Evolutionary conservation across 179 eudicot species (phyloP).

Genomic region (Corrigiola litoralis): DNA sequence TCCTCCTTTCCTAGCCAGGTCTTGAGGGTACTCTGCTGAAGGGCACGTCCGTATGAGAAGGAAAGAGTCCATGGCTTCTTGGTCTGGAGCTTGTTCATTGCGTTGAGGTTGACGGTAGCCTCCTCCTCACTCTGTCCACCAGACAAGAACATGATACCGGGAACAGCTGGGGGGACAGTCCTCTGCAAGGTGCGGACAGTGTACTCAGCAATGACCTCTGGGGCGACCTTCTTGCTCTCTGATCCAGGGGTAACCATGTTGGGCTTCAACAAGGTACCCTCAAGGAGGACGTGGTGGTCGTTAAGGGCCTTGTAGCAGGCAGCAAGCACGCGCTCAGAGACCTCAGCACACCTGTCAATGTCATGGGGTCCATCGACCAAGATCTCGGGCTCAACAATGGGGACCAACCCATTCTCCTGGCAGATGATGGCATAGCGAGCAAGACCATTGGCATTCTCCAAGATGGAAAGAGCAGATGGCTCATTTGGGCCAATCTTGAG

Average conservation of each 20-base stretch:
- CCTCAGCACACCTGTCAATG: constrained; percentile 80
- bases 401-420: constrained; percentile 86
- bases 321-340: constrained; percentile 84
- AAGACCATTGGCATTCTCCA: constrained; percentile 86
- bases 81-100: constrained; percentile 67
- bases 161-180: constrained; percentile 80
- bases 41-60: constrained; percentile 88
- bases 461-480: constrained; percentile 72
- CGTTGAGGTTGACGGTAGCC: constrained; percentile 77
- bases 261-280: constrained; percentile 84
- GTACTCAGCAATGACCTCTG: constrained; percentile 77
- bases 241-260: constrained; percentile 95
- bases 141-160: constrained; percentile 79
- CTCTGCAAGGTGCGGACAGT: constrained; percentile 75
- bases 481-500: constrained; percentile 80
- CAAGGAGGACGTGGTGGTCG: constrained; percentile 87
- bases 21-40: constrained; percentile 87
- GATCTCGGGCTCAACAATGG: constrained; percentile 98
- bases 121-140: constrained; percentile 96
- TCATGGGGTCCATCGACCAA: constrained; percentile 82
- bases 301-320: constrained; percentile 89
- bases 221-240: constrained; percentile 63
- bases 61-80: constrained; percentile 88
- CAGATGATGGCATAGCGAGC: constrained; percentile 93
- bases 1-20: constrained; percentile 77